phyloP scores from a whole-genome alignment of 1,284 basidiomycete genomes.

The Tilletia caries region DNA sequence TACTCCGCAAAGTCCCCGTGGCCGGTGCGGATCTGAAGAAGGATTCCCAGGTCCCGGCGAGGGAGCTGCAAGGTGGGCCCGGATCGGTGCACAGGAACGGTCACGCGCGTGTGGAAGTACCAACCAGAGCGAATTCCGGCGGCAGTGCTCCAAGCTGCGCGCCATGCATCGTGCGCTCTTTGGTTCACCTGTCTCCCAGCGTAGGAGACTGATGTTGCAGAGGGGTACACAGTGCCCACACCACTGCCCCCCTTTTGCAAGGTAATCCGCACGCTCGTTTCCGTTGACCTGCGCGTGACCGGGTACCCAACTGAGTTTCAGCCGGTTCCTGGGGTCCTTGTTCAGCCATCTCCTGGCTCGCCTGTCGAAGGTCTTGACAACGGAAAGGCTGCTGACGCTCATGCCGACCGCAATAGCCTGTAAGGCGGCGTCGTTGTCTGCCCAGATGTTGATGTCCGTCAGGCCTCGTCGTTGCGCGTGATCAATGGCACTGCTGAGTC shows the following conservation, averaged over 20 bases:
- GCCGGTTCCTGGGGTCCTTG: not conserved
- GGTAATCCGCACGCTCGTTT: too few relatives aligned
- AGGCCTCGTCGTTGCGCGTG: not conserved
- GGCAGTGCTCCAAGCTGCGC: not conserved
- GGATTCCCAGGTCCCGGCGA: not conserved
- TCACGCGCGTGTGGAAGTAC: not conserved
- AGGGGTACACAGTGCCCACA: not conserved
- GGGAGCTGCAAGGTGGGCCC: not conserved
- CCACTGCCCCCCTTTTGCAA: not conserved
- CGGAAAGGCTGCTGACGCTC: not conserved
- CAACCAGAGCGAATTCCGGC: not conserved
- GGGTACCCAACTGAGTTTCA: not conserved
- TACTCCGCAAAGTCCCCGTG: not conserved
- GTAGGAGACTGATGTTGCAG: not conserved
- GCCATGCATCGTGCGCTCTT: not conserved
- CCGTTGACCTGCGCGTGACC: too few relatives aligned
- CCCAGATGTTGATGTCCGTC: not conserved
- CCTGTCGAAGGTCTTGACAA: not conserved
- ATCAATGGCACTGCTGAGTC: not conserved
- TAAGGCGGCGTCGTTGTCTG: not conserved
- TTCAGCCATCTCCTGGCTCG: not conserved
- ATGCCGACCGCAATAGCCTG: not conserved
- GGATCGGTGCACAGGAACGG: not conserved
- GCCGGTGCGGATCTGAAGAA: not conserved
- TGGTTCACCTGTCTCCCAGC: not conserved